Evolutionary conservation across 1,284 basidiomycete genomes (phyloP), one percentile per base, ranked within the genome.

Genomic region (Irpex sp.): DNA sequence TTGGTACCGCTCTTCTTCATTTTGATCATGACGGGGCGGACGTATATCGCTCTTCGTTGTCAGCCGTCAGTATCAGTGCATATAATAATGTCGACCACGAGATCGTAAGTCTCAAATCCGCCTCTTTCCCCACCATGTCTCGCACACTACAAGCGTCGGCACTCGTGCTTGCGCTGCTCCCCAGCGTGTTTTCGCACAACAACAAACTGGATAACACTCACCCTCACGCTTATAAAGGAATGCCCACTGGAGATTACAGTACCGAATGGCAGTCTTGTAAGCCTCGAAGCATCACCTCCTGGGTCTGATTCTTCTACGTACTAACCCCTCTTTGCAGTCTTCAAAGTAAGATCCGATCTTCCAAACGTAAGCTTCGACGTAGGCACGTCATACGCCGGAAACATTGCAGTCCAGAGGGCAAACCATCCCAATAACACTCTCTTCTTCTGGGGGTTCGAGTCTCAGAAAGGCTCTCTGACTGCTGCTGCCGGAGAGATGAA

Each of bases 391-490:
- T 90, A 79, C 69, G 86, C 88, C 0, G 88, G 88, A 60, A 91
- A 87, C 62, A 79, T 89, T 61, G 80, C 81, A 13, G 86, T 90
- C 1, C 77, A 85, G 64, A 79, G 87, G 54, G 69, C 75, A 13
- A 83, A 84, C 0, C 64, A 65, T 40, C 57, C 57, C 2, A 87
- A 89, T 62, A 76, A 89, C 63, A 88, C 87, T 0, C 75, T 91
- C 3, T 90, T 89, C 75, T 90, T 90, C 72, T 82, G 83, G 79
- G 88, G 78, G 6, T 83, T 86, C 66, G 88, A 90, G 70, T 82
- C 82, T 37, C 75, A 74, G 1, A 69, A 76, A 5, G 87, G 85
- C 3, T 90, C 88, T 1, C 73, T 90, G 60, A 87, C 86, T 4
- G 69, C 75, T 5, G 61, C 67, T 36, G 69, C 67, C 21, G 65